Evolutionary conservation across 2,329 filamentous ascomycete species (phyloP), one percentile per base, ranked within the genome.

Genomic region (Diaporthe ampelina): DNA sequence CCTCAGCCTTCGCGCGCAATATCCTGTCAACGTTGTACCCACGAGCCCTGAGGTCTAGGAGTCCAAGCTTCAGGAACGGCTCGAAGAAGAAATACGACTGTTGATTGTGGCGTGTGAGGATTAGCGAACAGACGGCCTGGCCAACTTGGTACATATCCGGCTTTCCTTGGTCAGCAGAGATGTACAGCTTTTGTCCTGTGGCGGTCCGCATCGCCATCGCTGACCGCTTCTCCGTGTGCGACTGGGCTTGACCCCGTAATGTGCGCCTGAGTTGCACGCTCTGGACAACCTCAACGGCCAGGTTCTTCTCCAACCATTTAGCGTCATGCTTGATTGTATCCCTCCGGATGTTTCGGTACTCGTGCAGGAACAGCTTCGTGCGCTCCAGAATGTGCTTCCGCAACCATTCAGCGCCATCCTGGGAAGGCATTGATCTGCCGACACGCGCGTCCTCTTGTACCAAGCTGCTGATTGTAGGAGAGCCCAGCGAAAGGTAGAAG

Each of bases 21-120:
- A 99, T 98, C 67, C 97, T 93, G 80, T 98, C 95, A 52, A 99
- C 97, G 78, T 99, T 98, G 86, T 98, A 98, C 1, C 97, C 97
- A 77, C 97, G 94, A 75, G 92, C 91, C 79, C 94, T 92, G 54
- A 99, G 85, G 69, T 95, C 92, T 61, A 94, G 90, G 32, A 99
- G 87, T 78, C 96, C 94, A 11, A 97, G 92, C 74, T 94, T 96
- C 50, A 99, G 86, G 76, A 99, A 93, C 70, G 95, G 95, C 83
- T 98, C 97, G 73, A 99, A 91, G 71, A 97, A 96, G 73, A 98
- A 89, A 72, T 94, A 95, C 2, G 96, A 95, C 80, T 97, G 94
- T 79, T 97, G 94, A 77, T 94, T 96, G 10, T 96, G 95, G 29
- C 95, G 91, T 70, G 91, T 91, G 63, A 99, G 87, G 50, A 99